Evolutionary conservation across 2,329 filamentous ascomycete genomes (phyloP).

Genomic region (Aureobasidium sp.): DNA sequence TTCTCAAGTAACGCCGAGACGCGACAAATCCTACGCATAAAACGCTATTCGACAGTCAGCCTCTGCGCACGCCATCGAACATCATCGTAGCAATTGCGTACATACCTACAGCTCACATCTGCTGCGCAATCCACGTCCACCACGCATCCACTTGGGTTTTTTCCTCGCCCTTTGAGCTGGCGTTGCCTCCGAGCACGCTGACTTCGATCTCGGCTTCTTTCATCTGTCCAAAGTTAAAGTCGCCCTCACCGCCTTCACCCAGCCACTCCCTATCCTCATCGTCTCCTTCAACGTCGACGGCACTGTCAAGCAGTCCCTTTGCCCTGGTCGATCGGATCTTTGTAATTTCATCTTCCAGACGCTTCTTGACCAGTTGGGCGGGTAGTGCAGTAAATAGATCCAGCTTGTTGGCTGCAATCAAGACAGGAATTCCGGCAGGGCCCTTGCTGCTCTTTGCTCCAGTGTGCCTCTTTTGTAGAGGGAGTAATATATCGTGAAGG

Average conservation of each 20-base stretch:
- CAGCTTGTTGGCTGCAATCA: slow-evolving; percentile 90
- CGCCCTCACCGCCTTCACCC: slow-evolving; percentile 68
- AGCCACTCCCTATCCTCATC: slow-evolving; percentile 75
- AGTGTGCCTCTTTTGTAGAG: slow-evolving; percentile 67
- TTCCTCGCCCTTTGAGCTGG: slow-evolving; percentile 49
- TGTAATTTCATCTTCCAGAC: slow-evolving; percentile 73
- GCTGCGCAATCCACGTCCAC: slow-evolving; percentile 84
- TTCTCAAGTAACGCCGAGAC: slow-evolving; percentile 8
- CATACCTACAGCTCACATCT: slow-evolving; percentile 46
- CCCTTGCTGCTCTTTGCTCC: slow-evolving; percentile 50
- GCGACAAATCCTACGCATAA: not conserved
- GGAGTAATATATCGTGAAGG: slow-evolving; percentile 80
- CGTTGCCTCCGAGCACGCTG: slow-evolving; percentile 69
- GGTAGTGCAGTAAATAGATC: slow-evolving; percentile 93
- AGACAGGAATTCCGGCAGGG: slow-evolving; percentile 58
- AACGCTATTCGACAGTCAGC: not conserved
- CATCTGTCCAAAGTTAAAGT: slow-evolving; percentile 76
- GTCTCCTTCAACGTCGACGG: slow-evolving; percentile 58
- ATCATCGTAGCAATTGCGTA: not conserved
- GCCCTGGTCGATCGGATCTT: slow-evolving; percentile 69
- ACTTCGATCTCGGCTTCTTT: slow-evolving; percentile 75
- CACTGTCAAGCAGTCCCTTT: slow-evolving; percentile 76
- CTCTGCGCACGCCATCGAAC: not conserved
- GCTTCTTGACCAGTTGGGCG: slow-evolving; percentile 63
- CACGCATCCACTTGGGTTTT: slow-evolving; percentile 65